Percentiles rank a stretch among this genome's conserved stretches.
Conservation (phyloP, 2,329 filamentous ascomycete genomes). For the Fusarium torreyae region DNA sequence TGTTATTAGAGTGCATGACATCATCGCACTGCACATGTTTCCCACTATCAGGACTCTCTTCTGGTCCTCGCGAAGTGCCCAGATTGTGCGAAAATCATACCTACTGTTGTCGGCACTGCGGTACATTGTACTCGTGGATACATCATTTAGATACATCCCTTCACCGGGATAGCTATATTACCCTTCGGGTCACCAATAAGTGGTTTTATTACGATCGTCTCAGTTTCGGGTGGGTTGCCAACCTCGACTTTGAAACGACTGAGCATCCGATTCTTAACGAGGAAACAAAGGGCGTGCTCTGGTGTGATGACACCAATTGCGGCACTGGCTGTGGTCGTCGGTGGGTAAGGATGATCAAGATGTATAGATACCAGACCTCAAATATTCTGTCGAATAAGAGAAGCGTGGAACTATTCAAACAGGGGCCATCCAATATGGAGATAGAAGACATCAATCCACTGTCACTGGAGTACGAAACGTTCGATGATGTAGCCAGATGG, state of each 20-base stretch:
- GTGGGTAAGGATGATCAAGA: conserved; percentile 11
- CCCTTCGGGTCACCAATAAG: neutral
- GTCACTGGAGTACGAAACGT: too few species aligned
- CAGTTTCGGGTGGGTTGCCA: neutral
- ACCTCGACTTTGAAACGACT: neutral
- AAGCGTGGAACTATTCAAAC: too few species aligned
- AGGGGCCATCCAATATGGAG: too few species aligned
- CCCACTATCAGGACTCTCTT: too few species aligned
- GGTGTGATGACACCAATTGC: conserved; percentile 15
- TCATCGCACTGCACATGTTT: too few species aligned
- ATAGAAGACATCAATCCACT: too few species aligned
- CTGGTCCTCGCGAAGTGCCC: too few species aligned
- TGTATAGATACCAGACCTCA: neutral
- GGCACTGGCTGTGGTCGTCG: conserved; percentile 4
- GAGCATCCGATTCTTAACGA: neutral
- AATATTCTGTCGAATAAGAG: neutral
- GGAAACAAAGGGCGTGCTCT: conserved; percentile 5
- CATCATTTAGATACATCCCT: neutral
- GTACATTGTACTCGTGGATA: too few species aligned
- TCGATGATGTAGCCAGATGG: too few species aligned
- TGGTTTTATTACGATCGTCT: neutral
- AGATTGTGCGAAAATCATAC: too few species aligned
- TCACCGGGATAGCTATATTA: neutral
- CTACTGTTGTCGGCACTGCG: too few species aligned
- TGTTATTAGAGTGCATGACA: too few species aligned